A percentile compares a stretch with the other conserved stretches of the same genome.
Conservation (phyloP, 805 yeast species). For the Cyberlindnera amylophila region DNA sequence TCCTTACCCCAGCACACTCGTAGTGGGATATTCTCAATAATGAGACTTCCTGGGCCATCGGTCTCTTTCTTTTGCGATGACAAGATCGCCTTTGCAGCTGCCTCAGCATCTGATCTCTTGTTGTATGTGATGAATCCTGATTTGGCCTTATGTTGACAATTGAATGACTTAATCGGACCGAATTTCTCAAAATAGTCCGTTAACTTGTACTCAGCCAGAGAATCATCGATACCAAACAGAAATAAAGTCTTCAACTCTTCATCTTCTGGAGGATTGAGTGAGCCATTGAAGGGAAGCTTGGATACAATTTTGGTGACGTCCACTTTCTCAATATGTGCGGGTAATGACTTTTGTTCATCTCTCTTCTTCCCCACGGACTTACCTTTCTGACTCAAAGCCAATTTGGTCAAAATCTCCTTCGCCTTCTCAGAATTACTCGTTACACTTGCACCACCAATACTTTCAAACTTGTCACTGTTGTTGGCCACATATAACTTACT, state of each 20-base stretch:
- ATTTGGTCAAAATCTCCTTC: conserved; percentile 44
- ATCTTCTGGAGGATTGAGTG: conserved; percentile 42
- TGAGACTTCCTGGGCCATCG: conserved; percentile 25
- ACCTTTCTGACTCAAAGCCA: conserved; percentile 28
- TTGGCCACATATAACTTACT: conserved; percentile 55
- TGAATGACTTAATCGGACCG: conserved; percentile 47
- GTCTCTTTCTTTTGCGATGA: conserved; percentile 24
- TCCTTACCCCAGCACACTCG: conserved; percentile 56
- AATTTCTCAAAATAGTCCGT: conserved; percentile 43
- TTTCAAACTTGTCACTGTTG: conserved; percentile 35
- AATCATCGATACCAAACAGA: conserved; percentile 67
- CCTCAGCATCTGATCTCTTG: conserved; percentile 48
- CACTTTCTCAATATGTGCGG: conserved; percentile 24
- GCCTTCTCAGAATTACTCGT: conserved; percentile 39
- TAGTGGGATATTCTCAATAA: conserved; percentile 40
- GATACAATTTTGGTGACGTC: conserved; percentile 52
- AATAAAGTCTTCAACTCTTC: conserved; percentile 54
- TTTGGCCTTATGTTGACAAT: conserved; percentile 52
- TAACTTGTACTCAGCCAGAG: conserved; percentile 60
- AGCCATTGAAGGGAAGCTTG: conserved; percentile 67
- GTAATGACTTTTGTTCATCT: conserved; percentile 12
- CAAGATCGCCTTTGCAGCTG: conserved; percentile 29
- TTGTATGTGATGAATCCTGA: conserved; percentile 62
- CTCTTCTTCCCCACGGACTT: conserved; percentile 4
- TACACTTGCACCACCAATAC: conserved; percentile 35